phyloP scores from a whole-genome alignment of 2,329 filamentous ascomycete species.

The Macrophomina phaseolina region DNA sequence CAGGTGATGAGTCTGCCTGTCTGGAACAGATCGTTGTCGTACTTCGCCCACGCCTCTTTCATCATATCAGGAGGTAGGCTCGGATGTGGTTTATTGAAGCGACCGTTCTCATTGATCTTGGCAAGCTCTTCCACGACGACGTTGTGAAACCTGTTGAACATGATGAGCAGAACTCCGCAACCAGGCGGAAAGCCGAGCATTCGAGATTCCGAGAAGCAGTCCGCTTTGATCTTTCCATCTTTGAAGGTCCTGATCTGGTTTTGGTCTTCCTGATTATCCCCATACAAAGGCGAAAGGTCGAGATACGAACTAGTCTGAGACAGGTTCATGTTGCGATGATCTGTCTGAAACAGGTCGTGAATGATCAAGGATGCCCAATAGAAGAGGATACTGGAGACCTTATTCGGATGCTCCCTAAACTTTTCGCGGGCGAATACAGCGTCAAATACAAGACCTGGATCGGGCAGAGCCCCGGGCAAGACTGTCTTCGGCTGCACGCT shows the following conservation, averaged over 20 bases:
- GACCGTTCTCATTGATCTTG: constrained; percentile 79
- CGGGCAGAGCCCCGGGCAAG: constrained; percentile 63
- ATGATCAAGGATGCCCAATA: constrained; percentile 70
- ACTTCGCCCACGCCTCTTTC: constrained; percentile 45
- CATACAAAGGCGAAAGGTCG: constrained; percentile 74
- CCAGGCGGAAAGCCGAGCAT: constrained; percentile 70
- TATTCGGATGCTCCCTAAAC: constrained; percentile 68
- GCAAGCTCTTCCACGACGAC: constrained; percentile 78
- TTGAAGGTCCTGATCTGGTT: constrained; percentile 68
- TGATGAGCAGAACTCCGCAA: constrained; percentile 68
- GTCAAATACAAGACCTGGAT: constrained; percentile 69
- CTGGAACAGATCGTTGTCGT: constrained; percentile 54
- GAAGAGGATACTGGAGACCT: constrained; percentile 74
- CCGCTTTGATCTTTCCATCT: constrained; percentile 69
- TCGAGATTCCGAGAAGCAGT: constrained; percentile 70
- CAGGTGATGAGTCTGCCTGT: constrained; percentile 56
- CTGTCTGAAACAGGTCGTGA: constrained; percentile 68
- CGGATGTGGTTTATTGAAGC: constrained; percentile 70
- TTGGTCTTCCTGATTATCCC: constrained; percentile 68
- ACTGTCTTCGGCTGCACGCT: constrained; percentile 62
- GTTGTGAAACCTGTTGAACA: constrained; percentile 80
- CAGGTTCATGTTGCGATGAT: constrained; percentile 64
- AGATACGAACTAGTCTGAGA: constrained; percentile 75
- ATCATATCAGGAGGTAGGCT: constrained; percentile 40
- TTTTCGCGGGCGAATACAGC: constrained; percentile 65